These are phyloP conservation scores for Aurinia saxatilis DNA, from an alignment of 345 rosid genomes.

Conservation along the genomic window DNA sequence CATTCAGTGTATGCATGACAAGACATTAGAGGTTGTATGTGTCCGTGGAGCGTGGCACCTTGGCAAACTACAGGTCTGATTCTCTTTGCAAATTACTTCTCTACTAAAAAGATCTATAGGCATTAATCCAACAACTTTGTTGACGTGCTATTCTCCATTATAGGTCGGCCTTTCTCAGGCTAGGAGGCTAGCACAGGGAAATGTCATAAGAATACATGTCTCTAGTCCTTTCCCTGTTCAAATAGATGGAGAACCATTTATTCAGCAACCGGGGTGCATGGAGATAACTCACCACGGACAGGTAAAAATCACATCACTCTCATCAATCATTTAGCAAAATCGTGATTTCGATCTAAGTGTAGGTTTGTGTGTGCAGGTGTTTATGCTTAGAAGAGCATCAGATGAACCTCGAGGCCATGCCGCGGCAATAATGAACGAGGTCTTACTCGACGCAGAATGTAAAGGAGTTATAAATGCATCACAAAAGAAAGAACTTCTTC, in stretches of 20 bases:
- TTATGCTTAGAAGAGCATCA: conserved; percentile 56
- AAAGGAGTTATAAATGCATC: conserved; percentile 58
- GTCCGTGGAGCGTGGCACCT: conserved; percentile 88
- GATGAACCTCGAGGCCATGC: conserved; percentile 68
- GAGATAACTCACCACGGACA: conserved; percentile 66
- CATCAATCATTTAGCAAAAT: background rate
- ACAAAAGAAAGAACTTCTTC: conserved; percentile 53
- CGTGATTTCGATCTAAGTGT: too few species aligned
- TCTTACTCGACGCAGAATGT: conserved; percentile 57
- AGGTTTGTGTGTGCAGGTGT: conserved; percentile 31
- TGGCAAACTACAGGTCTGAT: conserved; percentile 70
- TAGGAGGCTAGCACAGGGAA: conserved; percentile 61
- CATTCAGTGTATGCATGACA: conserved; percentile 70
- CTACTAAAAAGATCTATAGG: background rate
- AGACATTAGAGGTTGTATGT: conserved; percentile 68
- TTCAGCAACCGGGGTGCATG: conserved; percentile 59
- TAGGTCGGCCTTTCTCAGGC: conserved; percentile 72
- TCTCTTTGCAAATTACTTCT: background rate
- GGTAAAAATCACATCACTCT: conserved; percentile 25
- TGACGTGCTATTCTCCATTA: background rate
- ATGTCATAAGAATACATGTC: conserved; percentile 46
- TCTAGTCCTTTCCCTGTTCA: conserved; percentile 62
- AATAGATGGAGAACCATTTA: conserved; percentile 70
- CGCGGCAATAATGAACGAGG: conserved; percentile 59
- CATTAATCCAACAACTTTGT: background rate